phyloP scores from a whole-genome alignment of 1,284 basidiomycete species.

The Schizophyllum amplum region DNA sequence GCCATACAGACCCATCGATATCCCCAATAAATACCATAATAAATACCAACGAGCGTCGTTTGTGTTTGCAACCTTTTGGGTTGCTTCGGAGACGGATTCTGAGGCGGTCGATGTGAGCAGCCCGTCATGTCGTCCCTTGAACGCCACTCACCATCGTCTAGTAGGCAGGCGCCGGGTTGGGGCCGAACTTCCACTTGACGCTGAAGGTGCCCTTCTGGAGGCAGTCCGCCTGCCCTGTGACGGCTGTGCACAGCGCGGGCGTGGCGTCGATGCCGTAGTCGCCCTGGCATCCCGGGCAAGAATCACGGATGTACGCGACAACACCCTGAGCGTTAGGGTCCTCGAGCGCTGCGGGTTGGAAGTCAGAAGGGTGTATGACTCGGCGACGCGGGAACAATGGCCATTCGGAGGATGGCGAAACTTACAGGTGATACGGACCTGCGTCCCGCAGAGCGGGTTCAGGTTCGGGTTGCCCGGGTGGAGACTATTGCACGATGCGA shows the following conservation, averaged over 20 bases:
- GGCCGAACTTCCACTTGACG: not conserved
- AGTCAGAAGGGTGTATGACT: no score
- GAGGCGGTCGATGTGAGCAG: no score
- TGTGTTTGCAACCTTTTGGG: no score
- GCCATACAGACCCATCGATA: not conserved
- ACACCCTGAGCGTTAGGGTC: not conserved
- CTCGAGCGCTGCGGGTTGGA: not conserved
- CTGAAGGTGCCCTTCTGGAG: not conserved
- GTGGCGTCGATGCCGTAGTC: conserved; percentile 4
- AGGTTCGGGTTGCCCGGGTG: not conserved
- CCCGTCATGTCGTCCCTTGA: no score
- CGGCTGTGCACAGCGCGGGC: not conserved
- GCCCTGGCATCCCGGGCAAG: conserved; percentile 6
- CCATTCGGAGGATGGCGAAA: no score
- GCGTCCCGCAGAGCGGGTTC: not conserved
- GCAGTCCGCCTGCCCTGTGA: not conserved
- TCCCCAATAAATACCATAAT: not conserved
- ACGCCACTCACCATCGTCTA: not conserved
- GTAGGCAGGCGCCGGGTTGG: not conserved
- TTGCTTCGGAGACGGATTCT: no score
- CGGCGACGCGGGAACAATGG: no score
- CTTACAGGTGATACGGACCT: not conserved
- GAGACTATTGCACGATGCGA: not conserved
- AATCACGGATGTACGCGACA: not conserved
- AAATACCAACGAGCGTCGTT: no score